These are phyloP conservation scores for Paragyromitra xinjiangensis DNA, from an alignment of 495 filamentous ascomycete species.

Conservation along the genomic window DNA sequence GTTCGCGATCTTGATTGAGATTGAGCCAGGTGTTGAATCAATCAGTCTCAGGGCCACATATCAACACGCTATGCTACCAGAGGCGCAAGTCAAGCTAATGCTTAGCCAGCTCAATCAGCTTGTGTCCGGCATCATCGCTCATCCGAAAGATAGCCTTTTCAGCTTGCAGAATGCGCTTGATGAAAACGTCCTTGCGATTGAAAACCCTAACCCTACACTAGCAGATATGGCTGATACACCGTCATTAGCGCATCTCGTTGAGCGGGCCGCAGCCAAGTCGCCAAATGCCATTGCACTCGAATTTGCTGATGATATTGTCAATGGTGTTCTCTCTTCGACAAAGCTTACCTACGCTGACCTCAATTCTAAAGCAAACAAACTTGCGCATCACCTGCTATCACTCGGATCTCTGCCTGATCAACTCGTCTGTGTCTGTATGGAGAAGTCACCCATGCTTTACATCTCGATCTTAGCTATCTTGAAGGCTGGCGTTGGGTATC, in stretches of 20 bases:
- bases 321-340: conserved; percentile 54
- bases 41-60: conserved; percentile 65
- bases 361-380: conserved; percentile 68
- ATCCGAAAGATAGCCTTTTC: conserved; percentile 52
- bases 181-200: conserved; percentile 64
- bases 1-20: conserved; percentile 75
- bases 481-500: conserved; percentile 77
- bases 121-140: conserved; percentile 61
- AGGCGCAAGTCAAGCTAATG: conserved; percentile 64
- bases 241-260: conserved; percentile 65
- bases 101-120: conserved; percentile 67
- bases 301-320: conserved; percentile 64
- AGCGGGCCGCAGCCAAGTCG: conserved; percentile 62
- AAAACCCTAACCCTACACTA: conserved; percentile 61
- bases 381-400: conserved; percentile 68
- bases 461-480: conserved; percentile 74
- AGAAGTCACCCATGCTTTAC: conserved; percentile 74
- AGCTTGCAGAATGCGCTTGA: conserved; percentile 56
- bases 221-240: conserved; percentile 29
- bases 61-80: conserved; percentile 63
- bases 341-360: conserved; percentile 70
- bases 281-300: conserved; percentile 68
- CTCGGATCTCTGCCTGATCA: conserved; percentile 62
- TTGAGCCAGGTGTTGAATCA: conserved; percentile 65
- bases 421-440: conserved; percentile 73